A percentile compares a stretch with the other conserved stretches of the same genome.
phyloP scores from a whole-genome alignment of 164 flowering plant genomes.

The Magnolia officinalis region DNA sequence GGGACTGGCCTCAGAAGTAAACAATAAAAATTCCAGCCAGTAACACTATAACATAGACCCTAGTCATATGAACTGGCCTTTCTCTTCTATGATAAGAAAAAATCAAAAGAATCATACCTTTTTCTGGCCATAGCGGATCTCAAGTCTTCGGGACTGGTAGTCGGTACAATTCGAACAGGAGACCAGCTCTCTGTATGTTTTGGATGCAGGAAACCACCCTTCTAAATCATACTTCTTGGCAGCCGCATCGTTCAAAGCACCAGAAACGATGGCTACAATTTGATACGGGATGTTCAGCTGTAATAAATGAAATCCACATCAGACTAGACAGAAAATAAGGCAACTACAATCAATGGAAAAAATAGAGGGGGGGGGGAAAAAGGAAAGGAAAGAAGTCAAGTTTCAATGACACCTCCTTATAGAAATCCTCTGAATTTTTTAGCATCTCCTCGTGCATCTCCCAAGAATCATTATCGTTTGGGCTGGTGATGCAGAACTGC shows the following conservation, averaged over 20 bases:
- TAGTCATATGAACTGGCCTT: too few relatives aligned
- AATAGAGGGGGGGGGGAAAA: too few relatives aligned
- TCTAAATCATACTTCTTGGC: conserved; percentile 97
- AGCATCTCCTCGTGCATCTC: conserved; percentile 85
- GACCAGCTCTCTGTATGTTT: conserved; percentile 82
- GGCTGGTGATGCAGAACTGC: conserved; percentile 87
- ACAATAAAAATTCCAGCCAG: too few relatives aligned
- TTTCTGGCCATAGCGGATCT: conserved; percentile 87
- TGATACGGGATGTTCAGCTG: conserved; percentile 88
- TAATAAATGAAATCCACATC: conserved; percentile 1
- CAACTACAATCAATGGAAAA: not conserved
- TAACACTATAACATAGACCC: too few relatives aligned
- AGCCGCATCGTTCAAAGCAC: conserved; percentile 94
- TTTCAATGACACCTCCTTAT: conserved; percentile 51
- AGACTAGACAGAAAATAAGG: not conserved
- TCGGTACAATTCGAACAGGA: conserved; percentile 96
- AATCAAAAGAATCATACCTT: conserved; percentile 41
- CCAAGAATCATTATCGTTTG: conserved; percentile 78
- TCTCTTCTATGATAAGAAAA: not conserved
- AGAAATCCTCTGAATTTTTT: conserved; percentile 77
- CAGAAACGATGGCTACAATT: conserved; percentile 83
- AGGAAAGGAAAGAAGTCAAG: not conserved
- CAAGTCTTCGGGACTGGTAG: conserved; percentile 81
- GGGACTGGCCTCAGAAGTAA: too few relatives aligned
- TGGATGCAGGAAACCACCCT: conserved; percentile 95